Base-by-base conservation (phyloP, 192 early-diverging fungal species). In the Backusella psychrophila region DNA sequence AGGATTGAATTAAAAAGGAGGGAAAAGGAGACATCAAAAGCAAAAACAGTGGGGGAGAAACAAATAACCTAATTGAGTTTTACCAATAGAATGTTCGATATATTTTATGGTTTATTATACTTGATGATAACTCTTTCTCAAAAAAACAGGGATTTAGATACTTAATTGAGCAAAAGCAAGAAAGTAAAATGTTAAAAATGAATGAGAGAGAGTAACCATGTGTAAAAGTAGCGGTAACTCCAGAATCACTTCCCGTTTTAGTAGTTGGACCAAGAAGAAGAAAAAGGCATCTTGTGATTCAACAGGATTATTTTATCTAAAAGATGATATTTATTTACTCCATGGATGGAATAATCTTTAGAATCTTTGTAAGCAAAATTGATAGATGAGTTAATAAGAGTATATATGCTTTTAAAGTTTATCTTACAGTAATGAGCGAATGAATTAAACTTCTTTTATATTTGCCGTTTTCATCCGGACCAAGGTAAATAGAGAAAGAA, bases 51-150 rank as follows among this genome's bases (percentile, higher is more conserved):
- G 56, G 23, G 23, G 56, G 56, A 26, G 9, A 26, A 63, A 12
- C 56, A 63, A 63, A 63, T 63, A 63, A 63, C 23, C 26, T 12
- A 63, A 63, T 63, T 63, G 56, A 29, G 56, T 29, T 63, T 63
- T 63, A 63, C 56, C 56, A 63, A 63, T 63, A 63, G 56, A 63
- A 63, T 63, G 56, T 26, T 63, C 56, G 56, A 29, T 63, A 11
- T 29, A 63, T 63, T 29, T 63, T 63, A 63, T 29, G n/a, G 56
- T 63, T 63, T 63, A 63, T 9, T 63, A 29, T 29, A 29, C 3
- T 29, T 29, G 56, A 29, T 12, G 23, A 23, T 26, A 4, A 12
- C 56, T 4, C 14, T 63, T 63, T 6, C 26, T 63, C 1, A 3
- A 1, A 23, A 63, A 63, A 59, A 59, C 9, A 14, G 11, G 21